Percentiles rank a stretch among this genome's conserved stretches.
phyloP scores from a whole-genome alignment of 2,329 filamentous ascomycete genomes.

The Aspergillus brasiliensis region DNA sequence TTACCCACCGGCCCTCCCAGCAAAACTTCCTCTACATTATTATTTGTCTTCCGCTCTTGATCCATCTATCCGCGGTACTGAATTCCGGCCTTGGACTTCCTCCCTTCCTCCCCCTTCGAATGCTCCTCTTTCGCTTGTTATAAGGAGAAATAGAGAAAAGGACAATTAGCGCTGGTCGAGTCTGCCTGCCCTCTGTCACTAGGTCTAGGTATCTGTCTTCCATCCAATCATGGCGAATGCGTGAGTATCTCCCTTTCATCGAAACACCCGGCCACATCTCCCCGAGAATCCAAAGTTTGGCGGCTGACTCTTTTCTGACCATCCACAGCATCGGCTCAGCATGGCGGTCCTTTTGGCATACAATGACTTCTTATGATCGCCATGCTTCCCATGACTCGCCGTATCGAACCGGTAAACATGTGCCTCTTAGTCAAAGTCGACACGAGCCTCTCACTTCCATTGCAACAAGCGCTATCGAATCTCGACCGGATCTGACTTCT shows the following conservation, averaged over 20 bases:
- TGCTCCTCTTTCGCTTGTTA: constrained; percentile 16
- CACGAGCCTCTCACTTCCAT: constrained; percentile 83
- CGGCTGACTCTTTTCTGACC: constrained; percentile 5
- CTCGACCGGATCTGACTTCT: constrained; percentile 77
- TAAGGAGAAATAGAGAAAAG: constrained; percentile 12
- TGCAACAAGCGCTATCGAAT: constrained; percentile 82
- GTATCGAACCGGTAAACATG: constrained; percentile 85
- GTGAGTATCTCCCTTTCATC: constrained; percentile 19
- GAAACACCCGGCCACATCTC: background rate
- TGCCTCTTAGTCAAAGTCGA: constrained; percentile 80
- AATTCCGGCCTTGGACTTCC: background rate
- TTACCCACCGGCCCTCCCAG: constrained; percentile 17
- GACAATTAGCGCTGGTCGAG: background rate
- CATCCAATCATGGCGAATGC: constrained; percentile 22
- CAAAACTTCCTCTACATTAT: constrained; percentile 6
- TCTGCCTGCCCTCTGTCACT: background rate
- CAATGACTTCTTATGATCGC: constrained; percentile 77
- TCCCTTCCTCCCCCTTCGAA: constrained; percentile 17
- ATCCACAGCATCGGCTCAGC: constrained; percentile 63
- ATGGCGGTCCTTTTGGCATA: constrained; percentile 94
- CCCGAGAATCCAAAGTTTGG: background rate
- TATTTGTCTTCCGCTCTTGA: constrained; percentile 13
- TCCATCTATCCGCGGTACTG: constrained; percentile 11
- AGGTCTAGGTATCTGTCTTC: background rate
- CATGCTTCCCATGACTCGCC: constrained; percentile 92